Percentiles rank a stretch among this genome's conserved stretches.
Evolutionary conservation across 2,329 filamentous ascomycete genomes (phyloP).

Genomic region (Nemania sp.): DNA sequence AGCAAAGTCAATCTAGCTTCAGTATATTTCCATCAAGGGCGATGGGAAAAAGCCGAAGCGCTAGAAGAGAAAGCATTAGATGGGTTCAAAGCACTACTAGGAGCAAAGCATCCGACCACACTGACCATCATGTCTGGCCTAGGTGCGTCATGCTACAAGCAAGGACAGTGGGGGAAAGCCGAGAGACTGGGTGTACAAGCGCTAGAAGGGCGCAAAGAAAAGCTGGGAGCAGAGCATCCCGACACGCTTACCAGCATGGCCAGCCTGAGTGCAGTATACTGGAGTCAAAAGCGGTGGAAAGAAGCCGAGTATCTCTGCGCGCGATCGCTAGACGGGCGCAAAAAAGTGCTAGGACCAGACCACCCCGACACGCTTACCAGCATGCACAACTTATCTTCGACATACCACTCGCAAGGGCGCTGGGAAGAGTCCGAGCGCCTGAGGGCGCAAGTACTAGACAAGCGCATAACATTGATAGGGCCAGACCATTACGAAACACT

Average conservation of each 20-base stretch:
- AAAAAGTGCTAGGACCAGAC: not conserved
- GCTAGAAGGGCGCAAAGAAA: not conserved
- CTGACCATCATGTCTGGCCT: not conserved
- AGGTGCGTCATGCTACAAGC: not conserved
- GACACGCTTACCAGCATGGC: not conserved
- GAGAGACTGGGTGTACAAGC: not conserved
- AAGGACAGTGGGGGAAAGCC: not conserved
- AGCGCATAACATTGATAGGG: not conserved
- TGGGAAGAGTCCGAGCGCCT: not conserved
- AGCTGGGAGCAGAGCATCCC: not conserved
- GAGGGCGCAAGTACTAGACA: not conserved
- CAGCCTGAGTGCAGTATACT: not conserved
- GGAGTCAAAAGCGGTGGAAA: not conserved
- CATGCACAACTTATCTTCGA: not conserved
- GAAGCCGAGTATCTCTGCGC: not conserved
- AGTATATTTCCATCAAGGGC: not conserved
- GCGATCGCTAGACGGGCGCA: not conserved
- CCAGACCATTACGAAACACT: not conserved
- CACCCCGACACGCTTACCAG: not conserved
- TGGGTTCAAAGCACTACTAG: not conserved
- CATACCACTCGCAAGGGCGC: not conserved
- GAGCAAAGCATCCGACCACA: not conserved
- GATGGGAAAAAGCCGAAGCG: slow-evolving; percentile 1
- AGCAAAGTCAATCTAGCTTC: not conserved
- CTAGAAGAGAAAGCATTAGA: not conserved